These are phyloP conservation scores for Erysimum cheiri DNA, from an alignment of 441 rosid genomes.

Conservation along the genomic window DNA sequence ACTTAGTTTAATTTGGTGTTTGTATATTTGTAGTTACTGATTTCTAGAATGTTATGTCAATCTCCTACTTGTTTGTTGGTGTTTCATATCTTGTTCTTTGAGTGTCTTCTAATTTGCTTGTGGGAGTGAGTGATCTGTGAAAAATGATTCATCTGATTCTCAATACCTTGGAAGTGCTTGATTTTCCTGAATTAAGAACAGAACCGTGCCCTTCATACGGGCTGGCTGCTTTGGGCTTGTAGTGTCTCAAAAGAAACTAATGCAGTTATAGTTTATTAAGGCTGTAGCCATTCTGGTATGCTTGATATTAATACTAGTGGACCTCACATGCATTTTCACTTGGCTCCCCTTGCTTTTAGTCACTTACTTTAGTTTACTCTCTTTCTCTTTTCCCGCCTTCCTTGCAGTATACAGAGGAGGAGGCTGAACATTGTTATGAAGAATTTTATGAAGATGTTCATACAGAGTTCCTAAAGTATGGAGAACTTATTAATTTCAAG, in stretches of 20 bases:
- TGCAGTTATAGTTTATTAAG: slow-evolving; percentile 33
- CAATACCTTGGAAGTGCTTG: slow-evolving; percentile 17
- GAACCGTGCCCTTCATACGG: slow-evolving; percentile 23
- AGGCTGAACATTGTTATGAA: slow-evolving; percentile 79
- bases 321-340: slow-evolving; percentile 21
- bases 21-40: slow-evolving; percentile 1
- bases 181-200: slow-evolving; percentile 39
- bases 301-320: slow-evolving; percentile 16
- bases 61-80: slow-evolving; percentile 3
- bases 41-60: background rate
- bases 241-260: slow-evolving; percentile 26
- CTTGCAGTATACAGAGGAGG: slow-evolving; percentile 90
- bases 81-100: slow-evolving; percentile 2
- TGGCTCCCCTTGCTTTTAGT: slow-evolving; percentile 25
- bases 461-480: slow-evolving; percentile 93
- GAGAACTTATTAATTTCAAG: slow-evolving; percentile 96
- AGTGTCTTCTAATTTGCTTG: background rate
- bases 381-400: slow-evolving; percentile 27
- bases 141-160: background rate
- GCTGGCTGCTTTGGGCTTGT: slow-evolving; percentile 23
- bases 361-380: slow-evolving; percentile 33
- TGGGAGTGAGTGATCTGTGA: slow-evolving; percentile 9
- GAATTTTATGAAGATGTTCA: slow-evolving; percentile 98
- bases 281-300: slow-evolving; percentile 35
- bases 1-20: background rate